A percentile compares a stretch with the other conserved stretches of the same genome.
Conservation (phyloP, 306 rosid genomes). For the Vicia faba region DNA sequence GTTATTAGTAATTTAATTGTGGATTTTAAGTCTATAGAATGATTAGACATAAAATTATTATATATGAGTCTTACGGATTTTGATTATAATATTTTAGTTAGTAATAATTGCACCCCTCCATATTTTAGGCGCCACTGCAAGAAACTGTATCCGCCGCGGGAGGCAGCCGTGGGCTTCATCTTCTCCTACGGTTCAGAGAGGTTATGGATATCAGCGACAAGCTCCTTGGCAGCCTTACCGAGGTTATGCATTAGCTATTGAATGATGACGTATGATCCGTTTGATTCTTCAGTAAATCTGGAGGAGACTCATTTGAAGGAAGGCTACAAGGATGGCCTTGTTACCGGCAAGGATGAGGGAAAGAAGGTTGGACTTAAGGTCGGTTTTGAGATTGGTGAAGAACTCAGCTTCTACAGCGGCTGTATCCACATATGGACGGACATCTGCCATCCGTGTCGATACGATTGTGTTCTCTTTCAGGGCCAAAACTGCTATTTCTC, state of each 20-base stretch:
- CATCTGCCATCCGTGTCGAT: slow-evolving; percentile 50
- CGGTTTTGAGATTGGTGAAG: slow-evolving; percentile 81
- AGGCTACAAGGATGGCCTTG: slow-evolving; percentile 70
- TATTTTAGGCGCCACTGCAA: no score
- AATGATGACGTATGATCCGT: slow-evolving; percentile 53
- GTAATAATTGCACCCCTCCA: no score
- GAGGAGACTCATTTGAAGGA: slow-evolving; percentile 68
- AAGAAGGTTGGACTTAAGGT: slow-evolving; percentile 66
- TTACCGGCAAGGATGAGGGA: slow-evolving; percentile 61
- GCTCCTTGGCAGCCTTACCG: no score
- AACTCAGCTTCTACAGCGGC: slow-evolving; percentile 78
- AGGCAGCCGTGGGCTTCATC: no score
- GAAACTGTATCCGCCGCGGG: no score
- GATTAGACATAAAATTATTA: no score
- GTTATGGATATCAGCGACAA: no score
- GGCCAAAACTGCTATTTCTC: slow-evolving; percentile 50
- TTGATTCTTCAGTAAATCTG: slow-evolving; percentile 58
- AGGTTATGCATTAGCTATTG: slow-evolving; percentile 14
- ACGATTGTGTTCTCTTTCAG: slow-evolving; percentile 54
- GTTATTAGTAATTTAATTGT: no score
- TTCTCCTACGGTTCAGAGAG: no score
- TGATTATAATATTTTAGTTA: no score
- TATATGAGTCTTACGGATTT: no score
- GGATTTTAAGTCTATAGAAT: no score
- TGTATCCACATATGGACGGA: slow-evolving; percentile 66